phyloP scores from a whole-genome alignment of 305 asterid species.

The Fraxinus sp. region DNA sequence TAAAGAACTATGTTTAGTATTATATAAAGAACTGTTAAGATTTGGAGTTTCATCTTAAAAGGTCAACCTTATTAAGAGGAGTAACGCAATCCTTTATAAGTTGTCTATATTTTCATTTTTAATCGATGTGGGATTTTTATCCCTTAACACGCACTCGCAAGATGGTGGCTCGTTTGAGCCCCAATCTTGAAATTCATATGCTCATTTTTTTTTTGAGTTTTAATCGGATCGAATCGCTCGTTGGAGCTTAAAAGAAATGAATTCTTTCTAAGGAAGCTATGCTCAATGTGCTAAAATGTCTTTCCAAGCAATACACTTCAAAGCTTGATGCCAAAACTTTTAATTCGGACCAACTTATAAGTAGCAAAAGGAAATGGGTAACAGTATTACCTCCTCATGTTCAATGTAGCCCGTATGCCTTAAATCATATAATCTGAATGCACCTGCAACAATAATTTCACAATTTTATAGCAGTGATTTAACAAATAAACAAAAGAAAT shows the following conservation, averaged over 20 bases:
- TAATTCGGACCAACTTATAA: not conserved
- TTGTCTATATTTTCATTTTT: too few relatives aligned
- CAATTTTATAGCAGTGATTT: not conserved
- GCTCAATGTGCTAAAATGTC: not conserved
- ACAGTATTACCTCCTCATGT: constrained; percentile 29
- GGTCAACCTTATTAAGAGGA: too few relatives aligned
- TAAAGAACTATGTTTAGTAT: not conserved
- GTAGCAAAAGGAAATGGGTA: not conserved
- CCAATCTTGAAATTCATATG: too few relatives aligned
- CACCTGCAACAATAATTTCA: constrained; percentile 22
- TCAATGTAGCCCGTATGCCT: constrained; percentile 34
- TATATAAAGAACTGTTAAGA: too few relatives aligned
- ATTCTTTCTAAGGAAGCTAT: not conserved
- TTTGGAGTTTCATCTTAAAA: too few relatives aligned
- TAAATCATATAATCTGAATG: constrained; percentile 33
- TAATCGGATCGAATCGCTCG: too few relatives aligned
- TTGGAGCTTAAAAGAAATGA: not conserved
- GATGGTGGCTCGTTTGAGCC: too few relatives aligned
- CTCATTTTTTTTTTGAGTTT: too few relatives aligned
- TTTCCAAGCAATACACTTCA: not conserved
- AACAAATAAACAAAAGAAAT: not conserved
- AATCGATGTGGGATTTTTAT: too few relatives aligned
- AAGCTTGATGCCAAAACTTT: not conserved
- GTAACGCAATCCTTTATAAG: too few relatives aligned
- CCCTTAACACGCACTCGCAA: too few relatives aligned